Evolutionary conservation across 495 filamentous ascomycete species (phyloP).

Genomic region (Hyaloscypha hepaticicola): DNA sequence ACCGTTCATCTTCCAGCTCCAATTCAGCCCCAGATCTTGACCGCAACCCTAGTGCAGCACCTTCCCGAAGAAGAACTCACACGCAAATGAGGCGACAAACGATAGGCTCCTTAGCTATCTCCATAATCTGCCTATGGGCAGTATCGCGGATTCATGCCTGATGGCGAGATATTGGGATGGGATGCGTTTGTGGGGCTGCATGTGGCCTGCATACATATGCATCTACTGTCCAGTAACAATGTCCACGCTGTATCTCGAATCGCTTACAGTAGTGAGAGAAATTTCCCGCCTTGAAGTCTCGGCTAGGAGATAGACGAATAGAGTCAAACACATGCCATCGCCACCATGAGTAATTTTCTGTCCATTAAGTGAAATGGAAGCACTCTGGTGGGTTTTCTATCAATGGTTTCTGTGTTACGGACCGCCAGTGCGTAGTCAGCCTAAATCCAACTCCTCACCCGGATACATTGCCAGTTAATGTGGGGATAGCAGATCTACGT

Average conservation of each 20-base stretch:
- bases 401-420: too few relatives aligned
- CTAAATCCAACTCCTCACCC: too few relatives aligned
- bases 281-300: not conserved
- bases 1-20: not conserved
- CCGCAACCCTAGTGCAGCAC: not conserved
- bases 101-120: not conserved
- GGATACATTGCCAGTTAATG: too few relatives aligned
- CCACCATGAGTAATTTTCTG: too few relatives aligned
- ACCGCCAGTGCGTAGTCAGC: too few relatives aligned
- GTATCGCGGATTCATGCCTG: not conserved
- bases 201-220: not conserved
- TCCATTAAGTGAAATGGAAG: too few relatives aligned
- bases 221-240: not conserved
- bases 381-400: too few relatives aligned
- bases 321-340: too few relatives aligned
- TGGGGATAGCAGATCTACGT: too few relatives aligned
- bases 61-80: not conserved
- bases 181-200: not conserved
- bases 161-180: not conserved
- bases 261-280: not conserved
- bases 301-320: not conserved
- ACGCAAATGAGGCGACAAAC: not conserved
- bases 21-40: not conserved
- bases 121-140: not conserved
- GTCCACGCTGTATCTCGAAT: not conserved